A percentile compares a stretch with the other conserved stretches of the same genome.
Conservation (phyloP, 192 early-diverging fungal species). For the Backusella liffmaniae region DNA sequence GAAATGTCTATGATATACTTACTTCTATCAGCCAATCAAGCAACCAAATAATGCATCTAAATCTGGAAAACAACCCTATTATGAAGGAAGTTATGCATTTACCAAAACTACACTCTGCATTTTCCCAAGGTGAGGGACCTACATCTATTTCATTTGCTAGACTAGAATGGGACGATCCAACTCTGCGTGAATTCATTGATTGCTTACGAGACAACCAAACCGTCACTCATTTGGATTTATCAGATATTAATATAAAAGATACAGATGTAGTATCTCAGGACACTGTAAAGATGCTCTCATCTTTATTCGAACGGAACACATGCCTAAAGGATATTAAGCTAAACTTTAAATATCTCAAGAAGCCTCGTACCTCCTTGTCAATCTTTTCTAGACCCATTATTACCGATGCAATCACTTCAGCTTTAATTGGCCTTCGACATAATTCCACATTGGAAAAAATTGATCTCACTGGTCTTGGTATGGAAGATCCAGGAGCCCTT, state of each 20-base stretch:
- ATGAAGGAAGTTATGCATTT: constrained; percentile 38
- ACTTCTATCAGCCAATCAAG: constrained; percentile 36
- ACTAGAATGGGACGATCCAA: constrained; percentile 48
- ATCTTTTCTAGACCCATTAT: not conserved
- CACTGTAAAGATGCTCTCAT: constrained; percentile 38
- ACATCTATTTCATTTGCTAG: constrained; percentile 38
- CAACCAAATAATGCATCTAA: constrained; percentile 38
- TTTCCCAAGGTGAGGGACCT: constrained; percentile 40
- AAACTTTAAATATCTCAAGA: constrained; percentile 23
- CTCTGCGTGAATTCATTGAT: constrained; percentile 45
- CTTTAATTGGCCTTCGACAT: not conserved
- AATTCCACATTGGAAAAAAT: not conserved
- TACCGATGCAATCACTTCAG: not conserved
- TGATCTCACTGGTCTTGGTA: constrained; percentile 12
- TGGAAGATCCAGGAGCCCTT: not conserved
- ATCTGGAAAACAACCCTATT: constrained; percentile 39
- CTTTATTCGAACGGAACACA: constrained; percentile 32
- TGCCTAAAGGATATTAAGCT: constrained; percentile 36
- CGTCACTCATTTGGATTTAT: constrained; percentile 40
- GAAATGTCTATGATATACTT: constrained; percentile 39
- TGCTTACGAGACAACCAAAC: constrained; percentile 40
- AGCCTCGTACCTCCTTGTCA: not conserved
- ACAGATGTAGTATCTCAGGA: constrained; percentile 35
- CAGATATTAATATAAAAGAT: constrained; percentile 34
- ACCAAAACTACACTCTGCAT: constrained; percentile 37